These are phyloP conservation scores for Massariosphaeria phaeospora DNA, from an alignment of 495 filamentous ascomycete genomes.

Conservation along the genomic window DNA sequence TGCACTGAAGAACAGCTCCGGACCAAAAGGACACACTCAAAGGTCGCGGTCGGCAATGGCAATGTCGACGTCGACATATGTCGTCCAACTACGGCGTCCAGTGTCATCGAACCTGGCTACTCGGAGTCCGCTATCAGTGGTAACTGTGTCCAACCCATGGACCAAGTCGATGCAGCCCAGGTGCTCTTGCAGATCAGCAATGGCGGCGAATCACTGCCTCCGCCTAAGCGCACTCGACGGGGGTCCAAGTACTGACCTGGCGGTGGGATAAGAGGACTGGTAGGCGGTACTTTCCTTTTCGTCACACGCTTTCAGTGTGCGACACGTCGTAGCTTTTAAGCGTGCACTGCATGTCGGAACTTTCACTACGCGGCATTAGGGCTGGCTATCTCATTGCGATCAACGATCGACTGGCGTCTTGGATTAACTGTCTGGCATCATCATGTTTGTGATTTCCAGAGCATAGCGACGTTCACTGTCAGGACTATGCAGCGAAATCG, in stretches of 20 bases:
- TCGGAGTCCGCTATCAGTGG: no score
- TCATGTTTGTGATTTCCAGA: constrained; percentile 23
- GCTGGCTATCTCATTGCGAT: not conserved
- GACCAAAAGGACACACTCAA: constrained; percentile 17
- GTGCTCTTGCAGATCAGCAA: constrained; percentile 19
- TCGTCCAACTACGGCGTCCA: not conserved
- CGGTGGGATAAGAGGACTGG: not conserved
- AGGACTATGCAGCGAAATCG: no score
- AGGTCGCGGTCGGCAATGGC: constrained; percentile 3
- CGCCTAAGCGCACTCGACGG: constrained; percentile 19
- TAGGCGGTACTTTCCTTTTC: not conserved
- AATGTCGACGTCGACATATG: not conserved
- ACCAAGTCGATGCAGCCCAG: constrained; percentile 26
- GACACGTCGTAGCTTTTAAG: not conserved
- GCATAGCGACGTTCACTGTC: not conserved
- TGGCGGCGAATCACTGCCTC: constrained; percentile 9
- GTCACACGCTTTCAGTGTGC: not conserved
- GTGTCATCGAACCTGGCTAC: no score
- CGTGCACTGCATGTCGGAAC: constrained; percentile 10
- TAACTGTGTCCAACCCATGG: not conserved
- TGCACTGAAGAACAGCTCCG: constrained; percentile 13
- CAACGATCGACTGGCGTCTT: not conserved
- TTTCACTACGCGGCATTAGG: not conserved
- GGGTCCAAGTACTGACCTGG: constrained; percentile 14
- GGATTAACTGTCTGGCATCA: not conserved